Evolutionary conservation across 2,329 filamentous ascomycete species (phyloP).

Genomic region (Epichloe sp.): DNA sequence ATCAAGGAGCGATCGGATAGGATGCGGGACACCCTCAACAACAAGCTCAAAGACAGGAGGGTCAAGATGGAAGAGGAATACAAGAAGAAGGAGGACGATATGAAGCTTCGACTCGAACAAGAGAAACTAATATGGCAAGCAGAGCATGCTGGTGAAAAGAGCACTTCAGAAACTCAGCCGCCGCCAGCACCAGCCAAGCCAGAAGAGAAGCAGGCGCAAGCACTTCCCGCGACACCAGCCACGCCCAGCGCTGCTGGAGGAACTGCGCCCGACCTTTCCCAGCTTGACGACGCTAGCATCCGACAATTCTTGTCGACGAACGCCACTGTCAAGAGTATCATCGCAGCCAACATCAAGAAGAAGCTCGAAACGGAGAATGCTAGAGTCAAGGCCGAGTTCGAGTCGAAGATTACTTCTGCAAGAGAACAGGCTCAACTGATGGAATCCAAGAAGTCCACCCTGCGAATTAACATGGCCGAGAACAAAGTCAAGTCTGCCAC

Average conservation of each 20-base stretch:
- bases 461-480: conserved; percentile 69
- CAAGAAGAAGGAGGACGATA: conserved; percentile 39
- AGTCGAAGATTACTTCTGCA: conserved; percentile 39
- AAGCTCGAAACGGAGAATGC: conserved; percentile 55
- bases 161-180: conserved; percentile 11
- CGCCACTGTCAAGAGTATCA: conserved; percentile 42
- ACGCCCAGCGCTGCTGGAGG: conserved; percentile 24
- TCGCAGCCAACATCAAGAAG: conserved; percentile 52
- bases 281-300: conserved; percentile 41
- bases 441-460: conserved; percentile 58
- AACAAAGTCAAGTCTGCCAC: conserved; percentile 49
- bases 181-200: conserved; percentile 28
- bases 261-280: conserved; percentile 28
- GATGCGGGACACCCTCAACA: conserved; percentile 56
- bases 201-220: conserved; percentile 12
- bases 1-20: conserved; percentile 54
- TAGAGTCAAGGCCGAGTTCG: conserved; percentile 42
- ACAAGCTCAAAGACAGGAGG: conserved; percentile 56
- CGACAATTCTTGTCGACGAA: conserved; percentile 45
- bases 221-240: conserved; percentile 10
- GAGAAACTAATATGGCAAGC: conserved; percentile 50
- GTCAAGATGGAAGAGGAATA: conserved; percentile 36
- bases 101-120: conserved; percentile 46
- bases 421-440: conserved; percentile 55
- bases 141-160: conserved; percentile 27